phyloP scores from a whole-genome alignment of 2,329 filamentous ascomycete genomes.

The Alternaria incomplexa region DNA sequence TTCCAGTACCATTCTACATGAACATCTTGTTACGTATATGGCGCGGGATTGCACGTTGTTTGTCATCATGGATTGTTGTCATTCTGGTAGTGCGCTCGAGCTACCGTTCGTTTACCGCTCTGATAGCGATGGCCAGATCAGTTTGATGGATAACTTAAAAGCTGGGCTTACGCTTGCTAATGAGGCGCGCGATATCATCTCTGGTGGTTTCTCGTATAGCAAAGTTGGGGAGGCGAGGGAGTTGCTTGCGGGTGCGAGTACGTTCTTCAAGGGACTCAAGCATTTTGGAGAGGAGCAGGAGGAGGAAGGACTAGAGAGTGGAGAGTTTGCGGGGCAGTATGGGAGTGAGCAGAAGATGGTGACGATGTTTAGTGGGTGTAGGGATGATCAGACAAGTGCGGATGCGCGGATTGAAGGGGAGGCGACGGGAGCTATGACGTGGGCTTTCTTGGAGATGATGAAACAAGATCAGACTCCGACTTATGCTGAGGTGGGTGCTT shows the following conservation, averaged over 20 bases:
- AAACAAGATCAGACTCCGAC: slow-evolving; percentile 44
- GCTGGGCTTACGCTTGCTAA: slow-evolving; percentile 57
- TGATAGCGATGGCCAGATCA: slow-evolving; percentile 63
- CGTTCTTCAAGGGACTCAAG: slow-evolving; percentile 60
- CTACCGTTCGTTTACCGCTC: slow-evolving; percentile 64
- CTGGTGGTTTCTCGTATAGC: slow-evolving; percentile 58
- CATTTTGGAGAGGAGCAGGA: slow-evolving; percentile 53
- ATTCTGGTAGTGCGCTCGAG: slow-evolving; percentile 65
- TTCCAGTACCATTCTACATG: slow-evolving; percentile 59
- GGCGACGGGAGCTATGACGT: slow-evolving; percentile 56
- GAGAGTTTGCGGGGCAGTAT: slow-evolving; percentile 54
- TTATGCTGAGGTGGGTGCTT: slow-evolving; percentile 48
- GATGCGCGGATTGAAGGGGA: slow-evolving; percentile 55
- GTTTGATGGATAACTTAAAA: slow-evolving; percentile 62
- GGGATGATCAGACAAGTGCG: slow-evolving; percentile 59
- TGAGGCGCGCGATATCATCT: slow-evolving; percentile 59
- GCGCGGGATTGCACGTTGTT: slow-evolving; percentile 60
- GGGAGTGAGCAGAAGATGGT: slow-evolving; percentile 55
- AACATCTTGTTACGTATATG: slow-evolving; percentile 59
- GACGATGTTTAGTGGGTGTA: slow-evolving; percentile 59
- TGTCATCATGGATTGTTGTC: slow-evolving; percentile 67
- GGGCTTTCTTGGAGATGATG: slow-evolving; percentile 56
- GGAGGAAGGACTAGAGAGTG: slow-evolving; percentile 50
- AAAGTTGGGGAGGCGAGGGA: slow-evolving; percentile 59
- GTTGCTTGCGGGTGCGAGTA: slow-evolving; percentile 60